A percentile compares a stretch with the other conserved stretches of the same genome.
phyloP scores from a whole-genome alignment of 805 yeast genomes.

The Scheffersomyces ergatensis region DNA sequence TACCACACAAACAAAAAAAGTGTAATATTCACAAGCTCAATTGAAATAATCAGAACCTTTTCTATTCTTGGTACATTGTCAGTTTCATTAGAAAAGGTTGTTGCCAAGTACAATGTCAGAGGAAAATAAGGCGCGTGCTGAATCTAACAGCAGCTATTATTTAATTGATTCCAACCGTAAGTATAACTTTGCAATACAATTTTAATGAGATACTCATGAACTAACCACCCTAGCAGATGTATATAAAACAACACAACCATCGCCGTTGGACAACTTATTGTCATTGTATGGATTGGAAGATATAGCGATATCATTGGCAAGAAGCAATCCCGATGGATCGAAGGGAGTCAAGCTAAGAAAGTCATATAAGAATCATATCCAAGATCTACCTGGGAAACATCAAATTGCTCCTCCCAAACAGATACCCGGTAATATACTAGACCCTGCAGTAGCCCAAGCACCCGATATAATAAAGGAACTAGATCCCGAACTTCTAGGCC shows the following conservation, averaged over 20 bases:
- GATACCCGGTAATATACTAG: conserved; percentile 32
- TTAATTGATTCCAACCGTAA: conserved; percentile 17
- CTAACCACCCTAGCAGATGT: not conserved
- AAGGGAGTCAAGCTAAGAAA: conserved; percentile 91
- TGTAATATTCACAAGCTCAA: no score
- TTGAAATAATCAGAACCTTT: no score
- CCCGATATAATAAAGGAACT: conserved; percentile 50
- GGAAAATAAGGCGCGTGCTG: no score
- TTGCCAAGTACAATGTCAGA: no score
- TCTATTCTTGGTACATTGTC: no score
- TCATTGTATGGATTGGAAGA: conserved; percentile 63
- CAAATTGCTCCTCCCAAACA: conserved; percentile 41
- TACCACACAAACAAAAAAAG: no score
- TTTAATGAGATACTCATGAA: no score
- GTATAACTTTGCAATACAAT: conserved; percentile 4
- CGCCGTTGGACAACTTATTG: conserved; percentile 73
- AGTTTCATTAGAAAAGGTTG: no score
- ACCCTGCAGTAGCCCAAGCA: conserved; percentile 32
- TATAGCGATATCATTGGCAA: conserved; percentile 76
- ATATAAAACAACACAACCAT: conserved; percentile 48
- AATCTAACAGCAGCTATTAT: conserved; percentile 5
- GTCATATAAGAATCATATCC: conserved; percentile 90
- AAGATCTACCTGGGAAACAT: conserved; percentile 81
- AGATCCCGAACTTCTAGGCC: conserved; percentile 46
- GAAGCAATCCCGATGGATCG: conserved; percentile 83